Conservation (phyloP, 2,329 filamentous ascomycete species). For the Tolypocladium nubicola region DNA sequence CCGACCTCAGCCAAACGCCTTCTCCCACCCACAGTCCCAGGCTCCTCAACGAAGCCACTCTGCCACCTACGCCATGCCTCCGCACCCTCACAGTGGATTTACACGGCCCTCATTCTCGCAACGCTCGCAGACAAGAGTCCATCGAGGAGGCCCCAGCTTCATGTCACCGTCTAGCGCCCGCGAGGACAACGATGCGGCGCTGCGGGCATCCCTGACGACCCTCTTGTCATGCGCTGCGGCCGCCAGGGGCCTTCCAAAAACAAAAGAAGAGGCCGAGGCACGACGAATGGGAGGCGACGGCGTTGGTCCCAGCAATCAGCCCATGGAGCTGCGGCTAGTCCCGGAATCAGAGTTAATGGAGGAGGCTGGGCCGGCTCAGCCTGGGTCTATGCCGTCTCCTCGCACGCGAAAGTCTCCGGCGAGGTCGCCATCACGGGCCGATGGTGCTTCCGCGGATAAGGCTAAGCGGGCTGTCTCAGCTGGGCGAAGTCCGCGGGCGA, state of each 20-base stretch:
- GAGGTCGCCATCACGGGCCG: slow-evolving; percentile 15
- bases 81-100: slow-evolving; percentile 38
- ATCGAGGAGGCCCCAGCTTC: slow-evolving; percentile 45
- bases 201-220: slow-evolving; percentile 88
- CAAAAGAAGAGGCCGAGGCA: slow-evolving; percentile 33
- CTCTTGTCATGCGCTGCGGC: slow-evolving; percentile 91
- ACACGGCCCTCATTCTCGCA: slow-evolving; percentile 38
- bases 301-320: slow-evolving; percentile 37
- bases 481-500: slow-evolving; percentile 31
- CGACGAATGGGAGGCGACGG: slow-evolving; percentile 22
- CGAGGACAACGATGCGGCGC: slow-evolving; percentile 83
- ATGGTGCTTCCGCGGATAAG: slow-evolving; percentile 26
- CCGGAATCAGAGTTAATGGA: slow-evolving; percentile 49
- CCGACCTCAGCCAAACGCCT: slow-evolving; percentile 83
- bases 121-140: slow-evolving; percentile 34
- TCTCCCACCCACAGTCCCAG: slow-evolving; percentile 66
- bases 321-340: slow-evolving; percentile 48
- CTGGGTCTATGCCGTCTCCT: slow-evolving; percentile 10
- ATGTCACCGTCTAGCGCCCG: slow-evolving; percentile 61
- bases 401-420: slow-evolving; percentile 18
- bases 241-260: slow-evolving; percentile 69
- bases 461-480: slow-evolving; percentile 36
- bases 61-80: slow-evolving; percentile 34
- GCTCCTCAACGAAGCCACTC: slow-evolving; percentile 38
- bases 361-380: slow-evolving; percentile 13